Base-by-base conservation (phyloP, 106 monocot genomes). In the Ottelia alismoides region DNA sequence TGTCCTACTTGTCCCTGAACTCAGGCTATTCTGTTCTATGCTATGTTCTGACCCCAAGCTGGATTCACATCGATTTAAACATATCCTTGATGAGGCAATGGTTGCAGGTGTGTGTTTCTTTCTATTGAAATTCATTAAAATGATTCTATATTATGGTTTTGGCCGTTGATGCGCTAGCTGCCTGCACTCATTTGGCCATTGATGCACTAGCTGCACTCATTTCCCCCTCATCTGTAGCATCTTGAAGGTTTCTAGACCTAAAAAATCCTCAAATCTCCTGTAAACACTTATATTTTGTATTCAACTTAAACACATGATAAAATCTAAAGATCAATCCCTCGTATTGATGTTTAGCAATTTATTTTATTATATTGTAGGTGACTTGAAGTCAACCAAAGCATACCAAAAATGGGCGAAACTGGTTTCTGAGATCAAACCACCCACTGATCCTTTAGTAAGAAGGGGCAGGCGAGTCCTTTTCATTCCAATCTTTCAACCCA, bases 11-110 rank as follows among this genome's bases (percentile, higher is more conserved):
- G 2, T 56, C 27, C 20, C 25, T 40, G 44, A 6, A 1, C 70
- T 31, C 75, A 94, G 93, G 78, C 81, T 94, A 52, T 94, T 94
- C 56, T 94, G 88, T 57, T 72, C 80, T 45, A 94, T 94, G 93
- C 63, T 94, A 47, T 94, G 93, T 65, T 94, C 93, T 44, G 93
- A 94, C 0, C 80, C 87, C 43, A 94, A 84, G 69, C 67, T 94
- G 51, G 93, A 94, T 46, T 94, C 93, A 25, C 93, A 88, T 52
- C 80, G 93, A 9, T 88, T 88, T 62, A 90, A 79, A 51, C 74
- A 92, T 68, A 80, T 80, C 30, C 72, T 92, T 62, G 87, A 92
- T 46, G 80, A 74, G 31, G 87, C 83, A 53, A 83, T 92, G 57
- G 67, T 74, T 66, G 72, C 82, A 87, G 92, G 87, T 92, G 40